These are phyloP conservation scores for Nitzschia sp. DNA, from an alignment of 108 stramenopile species.

Conservation along the genomic window DNA sequence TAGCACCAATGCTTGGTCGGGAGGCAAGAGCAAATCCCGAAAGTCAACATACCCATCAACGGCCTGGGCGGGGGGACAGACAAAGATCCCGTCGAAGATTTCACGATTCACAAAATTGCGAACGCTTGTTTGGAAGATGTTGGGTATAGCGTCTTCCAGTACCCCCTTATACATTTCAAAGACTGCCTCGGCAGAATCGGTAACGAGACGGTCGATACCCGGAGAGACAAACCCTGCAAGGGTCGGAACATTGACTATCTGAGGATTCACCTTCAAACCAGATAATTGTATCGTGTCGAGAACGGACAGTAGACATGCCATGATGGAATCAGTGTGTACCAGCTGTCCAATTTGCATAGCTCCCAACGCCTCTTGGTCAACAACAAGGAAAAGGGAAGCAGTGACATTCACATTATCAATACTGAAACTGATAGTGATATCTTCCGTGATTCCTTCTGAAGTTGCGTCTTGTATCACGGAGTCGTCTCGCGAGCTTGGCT, in stretches of 20 bases:
- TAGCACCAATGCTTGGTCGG: background rate
- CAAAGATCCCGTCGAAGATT: conserved; percentile 22
- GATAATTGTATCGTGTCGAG: conserved; percentile 38
- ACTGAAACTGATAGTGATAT: conserved; percentile 42
- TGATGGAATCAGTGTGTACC: conserved; percentile 45
- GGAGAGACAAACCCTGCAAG: conserved; percentile 59
- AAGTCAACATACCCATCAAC: conserved; percentile 24
- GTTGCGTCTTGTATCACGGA: conserved; percentile 33
- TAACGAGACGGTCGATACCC: conserved; percentile 57
- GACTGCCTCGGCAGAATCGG: conserved; percentile 45
- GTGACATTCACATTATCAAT: conserved; percentile 47
- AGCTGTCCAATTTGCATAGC: conserved; percentile 54
- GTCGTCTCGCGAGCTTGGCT: conserved; percentile 42
- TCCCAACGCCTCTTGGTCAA: conserved; percentile 56
- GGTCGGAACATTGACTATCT: conserved; percentile 38
- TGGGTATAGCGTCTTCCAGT: conserved; percentile 48
- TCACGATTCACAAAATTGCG: conserved; percentile 48
- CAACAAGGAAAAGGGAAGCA: conserved; percentile 48
- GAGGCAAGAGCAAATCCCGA: conserved; percentile 10
- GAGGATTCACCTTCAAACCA: conserved; percentile 25
- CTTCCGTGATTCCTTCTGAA: conserved; percentile 48
- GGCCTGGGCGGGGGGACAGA: background rate
- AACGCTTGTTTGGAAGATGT: conserved; percentile 51
- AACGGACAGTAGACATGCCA: conserved; percentile 50
- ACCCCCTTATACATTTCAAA: conserved; percentile 60